Evolutionary conservation across 2,329 filamentous ascomycete genomes (phyloP).

Genomic region (Aspergillus aculeatus): DNA sequence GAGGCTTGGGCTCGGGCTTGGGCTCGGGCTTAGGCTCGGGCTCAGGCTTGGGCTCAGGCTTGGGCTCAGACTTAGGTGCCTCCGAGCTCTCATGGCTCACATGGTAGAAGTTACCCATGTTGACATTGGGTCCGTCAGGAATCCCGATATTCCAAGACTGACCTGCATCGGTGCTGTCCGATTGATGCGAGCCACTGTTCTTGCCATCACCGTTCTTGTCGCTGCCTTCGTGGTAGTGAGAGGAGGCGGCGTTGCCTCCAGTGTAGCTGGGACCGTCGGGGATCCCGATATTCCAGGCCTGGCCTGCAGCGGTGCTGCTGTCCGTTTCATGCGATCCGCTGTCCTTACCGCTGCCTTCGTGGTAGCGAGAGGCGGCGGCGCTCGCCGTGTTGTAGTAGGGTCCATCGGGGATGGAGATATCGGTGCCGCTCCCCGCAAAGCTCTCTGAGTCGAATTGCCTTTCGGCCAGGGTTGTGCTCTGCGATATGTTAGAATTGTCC

Average conservation of each 20-base stretch:
- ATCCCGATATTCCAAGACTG: constrained; percentile 15
- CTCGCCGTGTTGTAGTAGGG: constrained; percentile 10
- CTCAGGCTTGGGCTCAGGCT: neutral
- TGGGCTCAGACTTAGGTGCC: neutral
- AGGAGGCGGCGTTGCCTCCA: neutral
- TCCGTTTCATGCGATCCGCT: neutral
- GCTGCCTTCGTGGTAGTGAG: neutral
- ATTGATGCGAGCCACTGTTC: neutral
- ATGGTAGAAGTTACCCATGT: constrained; percentile 20
- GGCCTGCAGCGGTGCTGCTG: neutral
- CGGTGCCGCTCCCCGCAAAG: neutral
- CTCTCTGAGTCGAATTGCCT: neutral
- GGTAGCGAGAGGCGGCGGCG: neutral
- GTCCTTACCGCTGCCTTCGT: neutral
- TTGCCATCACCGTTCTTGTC: neutral
- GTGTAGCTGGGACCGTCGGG: constrained; percentile 11
- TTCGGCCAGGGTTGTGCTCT: neutral
- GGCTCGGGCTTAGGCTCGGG: neutral
- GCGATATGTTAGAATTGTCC: neutral
- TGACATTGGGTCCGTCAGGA: constrained; percentile 28
- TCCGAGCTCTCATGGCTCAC: constrained; percentile 17
- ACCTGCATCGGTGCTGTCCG: neutral
- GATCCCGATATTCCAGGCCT: constrained; percentile 15
- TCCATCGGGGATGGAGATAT: neutral
- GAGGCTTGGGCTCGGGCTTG: neutral